phyloP scores from a whole-genome alignment of 148 eudicot species.

The Arbutus unedo region DNA sequence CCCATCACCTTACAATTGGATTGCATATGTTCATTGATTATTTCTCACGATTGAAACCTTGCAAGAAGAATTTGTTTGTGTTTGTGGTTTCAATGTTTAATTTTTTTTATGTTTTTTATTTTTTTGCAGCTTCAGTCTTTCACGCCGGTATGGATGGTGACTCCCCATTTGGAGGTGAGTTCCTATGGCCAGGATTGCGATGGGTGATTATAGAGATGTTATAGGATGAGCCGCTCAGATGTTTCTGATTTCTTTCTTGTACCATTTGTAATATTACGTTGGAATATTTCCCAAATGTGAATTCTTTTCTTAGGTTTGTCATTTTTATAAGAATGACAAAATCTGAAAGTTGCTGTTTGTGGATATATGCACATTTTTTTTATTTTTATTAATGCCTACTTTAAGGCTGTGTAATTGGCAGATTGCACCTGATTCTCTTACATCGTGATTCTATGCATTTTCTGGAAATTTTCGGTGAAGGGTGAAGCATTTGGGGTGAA shows the following conservation, averaged over 20 bases:
- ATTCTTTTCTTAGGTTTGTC: neutral
- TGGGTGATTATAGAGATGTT: neutral
- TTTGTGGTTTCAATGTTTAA: neutral
- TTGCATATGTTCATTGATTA: neutral
- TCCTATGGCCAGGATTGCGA: constrained; percentile 1
- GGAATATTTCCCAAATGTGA: neutral
- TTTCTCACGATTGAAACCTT: neutral
- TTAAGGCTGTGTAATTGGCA: neutral
- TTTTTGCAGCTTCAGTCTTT: constrained; percentile 6
- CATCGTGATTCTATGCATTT: neutral
- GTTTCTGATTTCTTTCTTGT: constrained; percentile 15
- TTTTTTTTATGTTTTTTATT: neutral
- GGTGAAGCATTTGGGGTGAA: neutral
- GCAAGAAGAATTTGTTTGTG: neutral
- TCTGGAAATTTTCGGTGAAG: neutral
- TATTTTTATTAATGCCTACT: neutral
- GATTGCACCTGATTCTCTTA: neutral
- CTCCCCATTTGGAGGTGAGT: constrained; percentile 2
- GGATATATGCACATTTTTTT: neutral
- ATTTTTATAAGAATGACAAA: neutral
- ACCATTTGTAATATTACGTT: constrained; percentile 18
- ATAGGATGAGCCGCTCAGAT: constrained; percentile 10
- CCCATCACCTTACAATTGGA: neutral
- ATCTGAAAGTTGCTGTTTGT: constrained; percentile 3
- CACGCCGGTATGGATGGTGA: constrained; percentile 11